Base-by-base conservation (phyloP, 768 basidiomycete genomes). In the Sistotremastrum niveocremeum region DNA sequence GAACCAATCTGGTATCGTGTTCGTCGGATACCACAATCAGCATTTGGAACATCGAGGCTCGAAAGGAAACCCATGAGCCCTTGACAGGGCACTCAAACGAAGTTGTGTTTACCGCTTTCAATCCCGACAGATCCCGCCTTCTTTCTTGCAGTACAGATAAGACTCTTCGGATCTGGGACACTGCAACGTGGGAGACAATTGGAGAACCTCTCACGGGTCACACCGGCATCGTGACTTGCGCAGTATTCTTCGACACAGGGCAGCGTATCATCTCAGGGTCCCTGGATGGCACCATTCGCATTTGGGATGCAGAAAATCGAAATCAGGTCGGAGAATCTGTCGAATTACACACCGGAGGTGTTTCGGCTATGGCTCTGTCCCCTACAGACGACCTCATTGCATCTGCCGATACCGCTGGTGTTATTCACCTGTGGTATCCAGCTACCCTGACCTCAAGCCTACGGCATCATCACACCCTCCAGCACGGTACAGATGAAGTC, bases 141-240 rank as follows among this genome's bases (percentile, higher is more conserved):
- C 54, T 55, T 12, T 54, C 57, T 0, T 54, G 54, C 7, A 54
- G 55, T 7, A 34, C 45, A 30, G 61, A 61, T 50, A 34, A 35
- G 12, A 50, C 46, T 12, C 34, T 57, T 8, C 44, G 51, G 34
- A 9, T 63, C 3, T 63, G 59, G 62, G 44, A 57, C 39, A 48
- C 51, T 7, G 12, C 33, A 5, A 52, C 49, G 3, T 56, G 56
- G 8, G 41, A 12, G 35, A 44, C 32, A 2, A 54, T 64, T 5
- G 60, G 62, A 42, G 46, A 20, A 28, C 48, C 46, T 46, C n/a
- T 36, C 40, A 20, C 20, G 20, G 54, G 46, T 2, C 54, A 58
- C 40, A 36, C 39, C 6, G 41, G 32, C 29, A n/a, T 37, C 2
- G 45, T 58, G 4, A 45, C 48, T 30, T 43, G 51, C 5, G 47